These are phyloP conservation scores for Thelonectria discophora DNA, from an alignment of 2,329 filamentous ascomycete genomes.

Conservation along the genomic window DNA sequence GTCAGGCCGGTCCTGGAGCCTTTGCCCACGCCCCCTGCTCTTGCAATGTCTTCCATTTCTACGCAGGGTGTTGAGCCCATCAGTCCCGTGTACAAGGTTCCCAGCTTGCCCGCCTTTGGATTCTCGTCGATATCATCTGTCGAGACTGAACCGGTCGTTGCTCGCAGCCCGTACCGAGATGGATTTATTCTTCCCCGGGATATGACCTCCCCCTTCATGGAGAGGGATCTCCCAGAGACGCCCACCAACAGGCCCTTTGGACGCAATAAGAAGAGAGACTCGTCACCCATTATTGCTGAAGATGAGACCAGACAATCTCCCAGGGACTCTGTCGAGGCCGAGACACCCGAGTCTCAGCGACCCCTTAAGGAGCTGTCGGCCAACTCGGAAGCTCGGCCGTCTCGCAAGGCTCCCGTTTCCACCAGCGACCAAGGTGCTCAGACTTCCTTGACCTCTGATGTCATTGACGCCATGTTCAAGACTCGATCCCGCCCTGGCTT, in stretches of 20 bases:
- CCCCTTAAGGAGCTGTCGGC: conserved; percentile 71
- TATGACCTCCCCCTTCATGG: conserved; percentile 43
- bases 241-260: conserved; percentile 53
- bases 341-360: conserved; percentile 64
- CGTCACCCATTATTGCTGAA: conserved; percentile 66
- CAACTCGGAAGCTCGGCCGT: conserved; percentile 58
- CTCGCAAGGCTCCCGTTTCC: conserved; percentile 51
- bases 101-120: conserved; percentile 45
- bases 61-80: conserved; percentile 53
- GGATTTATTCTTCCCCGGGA: conserved; percentile 66
- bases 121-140: conserved; percentile 58
- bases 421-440: conserved; percentile 80
- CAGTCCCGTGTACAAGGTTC: conserved; percentile 40
- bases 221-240: conserved; percentile 49
- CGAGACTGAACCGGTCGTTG: conserved; percentile 56
- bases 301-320: conserved; percentile 69
- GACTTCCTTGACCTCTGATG: conserved; percentile 82
- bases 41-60: conserved; percentile 51
- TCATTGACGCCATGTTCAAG: conserved; percentile 79
- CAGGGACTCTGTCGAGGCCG: conserved; percentile 49
- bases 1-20: conserved; percentile 46
- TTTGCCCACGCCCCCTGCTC: conserved; percentile 34
- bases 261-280: conserved; percentile 53
- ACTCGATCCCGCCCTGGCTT: conserved; percentile 43
- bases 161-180: conserved; percentile 62